Evolutionary conservation across 208 protist genomes (phyloP), one percentile per base, ranked within the genome.

Genomic region (Acanthamoeba divionensis): DNA sequence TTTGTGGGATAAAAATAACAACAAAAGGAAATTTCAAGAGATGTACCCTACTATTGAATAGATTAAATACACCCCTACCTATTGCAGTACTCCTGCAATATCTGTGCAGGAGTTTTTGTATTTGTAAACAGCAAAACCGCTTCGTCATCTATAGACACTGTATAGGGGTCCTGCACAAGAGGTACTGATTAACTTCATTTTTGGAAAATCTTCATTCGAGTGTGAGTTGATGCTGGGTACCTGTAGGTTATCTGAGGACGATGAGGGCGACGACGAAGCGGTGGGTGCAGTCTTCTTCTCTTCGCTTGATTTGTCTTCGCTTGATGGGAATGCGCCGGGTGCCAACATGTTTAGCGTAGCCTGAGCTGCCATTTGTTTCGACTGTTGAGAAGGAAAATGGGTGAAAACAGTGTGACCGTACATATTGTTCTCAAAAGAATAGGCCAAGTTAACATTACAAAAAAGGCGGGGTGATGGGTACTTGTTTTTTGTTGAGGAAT

Each of bases 401-500:
- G 62, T 18, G 26, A 67, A 31, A 10, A 21, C 36, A 29, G 47
- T 29, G 24, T 48, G 15, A 9, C 26, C 24, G 10, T 36, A 48
- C 3, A 29, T 10, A 29, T 77, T 36, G 2, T 1, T 26, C n/a
- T 10, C 24, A 48, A 48, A 77, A 21, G 33, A 15, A 36, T 21
- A 21, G 33, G 12, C 57, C 8, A 65, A 12, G 10, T 4, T 6
- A 29, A 4, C 8, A 65, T 9, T 36, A 12, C 4, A 4, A 29
- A 12, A 65, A 65, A 12, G 57, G 57, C 26, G 2, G 66, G 38
- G 21, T 21, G 26, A 82, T 52, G 48, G 54, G 54, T 0, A 52
- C 33, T 45, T 67, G 79, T 45, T 87, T 87, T 41, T 87, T 87
- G 54, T 87, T 87, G n/a, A 67, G 15, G 26, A 47, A 87, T 36